phyloP scores from a whole-genome alignment of 495 filamentous ascomycete species.

The Neurospora sp. region DNA sequence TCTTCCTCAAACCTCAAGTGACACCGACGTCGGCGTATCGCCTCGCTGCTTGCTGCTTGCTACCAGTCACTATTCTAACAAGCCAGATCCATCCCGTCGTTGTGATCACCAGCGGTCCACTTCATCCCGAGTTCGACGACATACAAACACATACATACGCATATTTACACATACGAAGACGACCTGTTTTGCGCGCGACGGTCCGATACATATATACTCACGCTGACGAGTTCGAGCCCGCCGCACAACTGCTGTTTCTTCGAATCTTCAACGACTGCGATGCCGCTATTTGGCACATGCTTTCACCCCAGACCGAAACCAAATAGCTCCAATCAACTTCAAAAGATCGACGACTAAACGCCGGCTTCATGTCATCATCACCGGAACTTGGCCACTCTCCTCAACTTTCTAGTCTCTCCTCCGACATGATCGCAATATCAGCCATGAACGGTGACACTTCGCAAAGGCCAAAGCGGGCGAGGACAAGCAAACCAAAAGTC shows the following conservation, averaged over 20 bases:
- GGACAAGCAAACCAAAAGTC: conserved; percentile 40
- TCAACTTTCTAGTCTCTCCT: not conserved
- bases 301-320: not conserved
- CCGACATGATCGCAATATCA: not conserved
- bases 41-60: not conserved
- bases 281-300: not conserved
- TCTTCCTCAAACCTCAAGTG: not conserved
- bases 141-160: not conserved
- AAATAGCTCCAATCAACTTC: not conserved
- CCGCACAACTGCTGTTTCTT: not conserved
- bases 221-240: not conserved
- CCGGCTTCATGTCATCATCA: not conserved
- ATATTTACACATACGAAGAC: not conserved
- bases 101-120: not conserved
- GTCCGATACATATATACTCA: not conserved
- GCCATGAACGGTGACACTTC: conserved; percentile 6
- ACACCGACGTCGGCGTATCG: not conserved
- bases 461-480: conserved; percentile 24
- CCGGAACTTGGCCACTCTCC: not conserved
- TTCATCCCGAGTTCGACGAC: not conserved
- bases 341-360: not conserved
- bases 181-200: not conserved
- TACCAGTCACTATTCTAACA: not conserved
- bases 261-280: not conserved
- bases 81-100: not conserved